Percentiles rank a stretch among this genome's conserved stretches.
Conservation (phyloP, 2,329 filamentous ascomycete species). For the Cladosporium sphaerospermum region DNA sequence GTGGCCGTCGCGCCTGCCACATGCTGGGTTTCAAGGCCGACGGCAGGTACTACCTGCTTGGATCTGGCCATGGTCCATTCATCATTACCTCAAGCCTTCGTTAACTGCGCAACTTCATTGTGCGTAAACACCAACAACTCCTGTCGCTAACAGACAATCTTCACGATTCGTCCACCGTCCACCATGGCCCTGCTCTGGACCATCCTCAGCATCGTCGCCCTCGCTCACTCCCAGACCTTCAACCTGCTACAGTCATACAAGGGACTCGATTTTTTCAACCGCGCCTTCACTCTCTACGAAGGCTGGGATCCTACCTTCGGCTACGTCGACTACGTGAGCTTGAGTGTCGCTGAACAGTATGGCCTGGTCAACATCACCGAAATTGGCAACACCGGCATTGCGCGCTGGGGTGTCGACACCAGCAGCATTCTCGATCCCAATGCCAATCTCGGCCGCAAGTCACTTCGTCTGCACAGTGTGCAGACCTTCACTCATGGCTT, state of each 20-base stretch:
- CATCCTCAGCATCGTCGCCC: background rate
- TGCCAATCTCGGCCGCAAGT: conserved; percentile 32
- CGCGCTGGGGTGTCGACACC: conserved; percentile 21
- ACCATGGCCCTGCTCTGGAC: background rate
- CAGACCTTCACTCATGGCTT: conserved; percentile 42
- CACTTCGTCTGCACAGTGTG: conserved; percentile 42
- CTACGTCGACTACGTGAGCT: conserved; percentile 35
- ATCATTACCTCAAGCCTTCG: no score
- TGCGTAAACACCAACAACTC: no score
- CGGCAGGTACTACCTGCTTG: background rate
- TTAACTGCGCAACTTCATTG: no score
- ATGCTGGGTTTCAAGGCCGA: background rate
- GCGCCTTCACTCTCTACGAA: conserved; percentile 10
- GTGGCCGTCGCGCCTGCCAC: background rate
- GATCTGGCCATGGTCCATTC: no score
- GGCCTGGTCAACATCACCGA: conserved; percentile 22
- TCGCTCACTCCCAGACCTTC: conserved; percentile 4
- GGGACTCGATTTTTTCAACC: conserved; percentile 28
- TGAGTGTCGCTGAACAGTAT: conserved; percentile 25
- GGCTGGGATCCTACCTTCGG: conserved; percentile 23
- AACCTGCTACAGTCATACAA: conserved; percentile 40
- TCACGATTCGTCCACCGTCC: background rate
- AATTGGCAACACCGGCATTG: conserved; percentile 14
- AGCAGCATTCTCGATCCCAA: conserved; percentile 27
- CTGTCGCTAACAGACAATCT: no score